phyloP scores from a whole-genome alignment of 371 early-diverging fungal genomes.

The Phascolomyces articulosus region DNA sequence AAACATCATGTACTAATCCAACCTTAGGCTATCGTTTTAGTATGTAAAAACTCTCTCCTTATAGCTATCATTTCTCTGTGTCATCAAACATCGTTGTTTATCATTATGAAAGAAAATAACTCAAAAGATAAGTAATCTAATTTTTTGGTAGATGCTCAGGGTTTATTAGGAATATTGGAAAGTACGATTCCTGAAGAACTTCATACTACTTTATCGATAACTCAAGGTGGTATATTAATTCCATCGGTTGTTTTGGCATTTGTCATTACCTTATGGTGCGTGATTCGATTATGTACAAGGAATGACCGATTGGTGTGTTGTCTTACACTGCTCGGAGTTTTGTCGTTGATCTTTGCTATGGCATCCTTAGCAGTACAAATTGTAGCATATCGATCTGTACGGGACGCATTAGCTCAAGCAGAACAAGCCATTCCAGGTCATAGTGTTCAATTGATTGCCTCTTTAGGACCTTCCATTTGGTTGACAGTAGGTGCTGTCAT shows the following conservation, averaged over 20 bases:
- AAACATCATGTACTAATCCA: conserved; percentile 11
- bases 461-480: conserved; percentile 18
- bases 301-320: conserved; percentile 4
- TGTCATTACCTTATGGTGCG: background rate
- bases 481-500: conserved; percentile 12
- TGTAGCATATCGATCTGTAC: conserved; percentile 12
- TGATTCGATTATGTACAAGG: background rate
- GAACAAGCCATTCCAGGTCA: conserved; percentile 13
- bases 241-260: conserved; percentile 16
- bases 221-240: conserved; percentile 20
- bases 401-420: conserved; percentile 1
- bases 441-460: background rate
- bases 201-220: conserved; percentile 11
- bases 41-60: too few relatives aligned
- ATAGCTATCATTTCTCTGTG: too few relatives aligned
- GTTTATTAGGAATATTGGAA: conserved; percentile 10
- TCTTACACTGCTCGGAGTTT: background rate
- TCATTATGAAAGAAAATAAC: too few relatives aligned
- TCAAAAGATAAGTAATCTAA: too few relatives aligned
- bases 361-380: conserved; percentile 16
- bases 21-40: conserved; percentile 19
- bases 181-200: conserved; percentile 14
- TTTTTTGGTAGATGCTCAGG: conserved; percentile 15
- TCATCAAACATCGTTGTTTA: too few relatives aligned
- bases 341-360: conserved; percentile 8